Conservation (phyloP, 176 grass and related monocot genomes). For the Eragrostis nindensis region DNA sequence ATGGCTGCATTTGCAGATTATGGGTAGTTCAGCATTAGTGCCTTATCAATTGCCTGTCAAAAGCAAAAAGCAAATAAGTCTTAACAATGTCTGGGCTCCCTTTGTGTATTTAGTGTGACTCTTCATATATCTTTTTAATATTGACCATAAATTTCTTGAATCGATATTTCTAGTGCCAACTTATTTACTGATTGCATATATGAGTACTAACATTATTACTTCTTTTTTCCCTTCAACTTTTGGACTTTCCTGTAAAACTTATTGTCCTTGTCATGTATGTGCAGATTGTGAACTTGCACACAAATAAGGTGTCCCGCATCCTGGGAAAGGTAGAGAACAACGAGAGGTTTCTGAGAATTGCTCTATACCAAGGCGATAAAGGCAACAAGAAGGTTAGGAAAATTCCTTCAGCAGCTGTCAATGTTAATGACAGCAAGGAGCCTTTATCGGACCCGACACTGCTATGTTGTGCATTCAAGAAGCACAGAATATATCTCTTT, state of each 20-base stretch:
- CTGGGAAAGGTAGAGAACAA: slow-evolving; percentile 98
- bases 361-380: slow-evolving; percentile 96
- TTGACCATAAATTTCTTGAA: not conserved
- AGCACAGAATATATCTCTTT: slow-evolving; percentile 93
- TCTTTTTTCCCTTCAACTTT: not conserved
- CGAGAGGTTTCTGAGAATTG: slow-evolving; percentile 95
- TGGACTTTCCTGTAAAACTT: slow-evolving; percentile 10
- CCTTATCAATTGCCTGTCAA: not conserved
- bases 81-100: not conserved
- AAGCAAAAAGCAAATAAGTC: not conserved
- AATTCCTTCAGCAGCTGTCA: slow-evolving; percentile 80
- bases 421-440: slow-evolving; percentile 90
- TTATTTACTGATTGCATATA: not conserved
- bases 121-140: not conserved
- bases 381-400: slow-evolving; percentile 94
- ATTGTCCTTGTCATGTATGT: slow-evolving; percentile 1
- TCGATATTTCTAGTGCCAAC: not conserved
- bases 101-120: not conserved
- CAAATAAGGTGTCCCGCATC: slow-evolving; percentile 91
- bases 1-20: slow-evolving; percentile 14
- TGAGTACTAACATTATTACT: not conserved
- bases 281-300: slow-evolving; percentile 94
- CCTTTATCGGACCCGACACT: slow-evolving; percentile 89
- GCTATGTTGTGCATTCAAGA: slow-evolving; percentile 97
- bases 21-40: not conserved